These are phyloP conservation scores for Allomyces macrogynus DNA, from an alignment of 192 early-diverging fungal genomes.

Conservation along the genomic window DNA sequence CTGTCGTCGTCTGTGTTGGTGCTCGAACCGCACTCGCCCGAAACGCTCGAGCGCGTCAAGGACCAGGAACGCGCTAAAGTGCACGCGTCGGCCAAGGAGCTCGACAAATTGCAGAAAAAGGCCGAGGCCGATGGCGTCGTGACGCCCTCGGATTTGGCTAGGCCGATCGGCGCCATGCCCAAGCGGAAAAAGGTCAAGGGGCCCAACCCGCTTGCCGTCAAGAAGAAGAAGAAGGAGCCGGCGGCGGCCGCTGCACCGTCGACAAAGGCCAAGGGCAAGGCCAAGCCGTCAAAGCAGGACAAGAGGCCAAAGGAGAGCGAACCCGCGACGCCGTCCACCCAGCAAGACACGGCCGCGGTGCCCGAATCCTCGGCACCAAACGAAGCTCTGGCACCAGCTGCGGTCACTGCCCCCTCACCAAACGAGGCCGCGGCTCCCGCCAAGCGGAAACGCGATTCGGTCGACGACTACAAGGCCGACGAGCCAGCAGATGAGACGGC, in stretches of 20 bases:
- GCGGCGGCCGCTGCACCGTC: slow-evolving; percentile 1
- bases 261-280: not conserved
- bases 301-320: slow-evolving; percentile 9
- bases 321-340: not conserved
- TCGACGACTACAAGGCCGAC: too few relatives aligned
- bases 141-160: slow-evolving; percentile 5
- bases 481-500: too few relatives aligned
- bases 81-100: not conserved
- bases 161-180: slow-evolving; percentile 19
- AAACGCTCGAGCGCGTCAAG: slow-evolving; percentile 20
- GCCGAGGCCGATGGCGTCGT: not conserved
- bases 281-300: slow-evolving; percentile 2
- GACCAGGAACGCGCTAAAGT: slow-evolving; percentile 12
- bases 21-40: slow-evolving; percentile 50
- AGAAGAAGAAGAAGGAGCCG: slow-evolving; percentile 39
- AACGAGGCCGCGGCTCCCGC: too few relatives aligned
- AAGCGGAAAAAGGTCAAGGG: slow-evolving; percentile 51
- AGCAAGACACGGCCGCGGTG: too few relatives aligned
- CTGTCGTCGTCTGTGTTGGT: slow-evolving; percentile 55
- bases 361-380: too few relatives aligned
- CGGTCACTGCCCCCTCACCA: too few relatives aligned
- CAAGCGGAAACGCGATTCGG: too few relatives aligned
- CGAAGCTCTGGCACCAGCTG: too few relatives aligned
- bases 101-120: slow-evolving; percentile 11
- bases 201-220: slow-evolving; percentile 72